A percentile compares a stretch with the other conserved stretches of the same genome.
Conservation (phyloP, 2,329 filamentous ascomycete genomes). For the Apiospora malaysiana region DNA sequence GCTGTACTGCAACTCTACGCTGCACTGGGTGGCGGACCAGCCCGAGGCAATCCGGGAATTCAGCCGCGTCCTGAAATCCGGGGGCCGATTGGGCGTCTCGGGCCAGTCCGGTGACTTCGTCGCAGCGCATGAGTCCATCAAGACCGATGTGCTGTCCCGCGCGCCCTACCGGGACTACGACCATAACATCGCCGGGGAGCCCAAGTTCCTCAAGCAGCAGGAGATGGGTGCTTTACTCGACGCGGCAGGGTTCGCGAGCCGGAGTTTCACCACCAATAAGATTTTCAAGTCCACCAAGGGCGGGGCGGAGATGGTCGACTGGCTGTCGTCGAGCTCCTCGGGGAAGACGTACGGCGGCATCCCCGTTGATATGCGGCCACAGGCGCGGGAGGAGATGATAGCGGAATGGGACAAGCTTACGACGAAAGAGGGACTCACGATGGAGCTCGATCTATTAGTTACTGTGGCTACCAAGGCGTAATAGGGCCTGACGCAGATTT, state of each 20-base stretch:
- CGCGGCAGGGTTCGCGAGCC: constrained; percentile 28
- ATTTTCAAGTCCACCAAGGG: constrained; percentile 33
- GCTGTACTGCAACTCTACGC: constrained; percentile 35
- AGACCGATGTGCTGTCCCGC: constrained; percentile 34
- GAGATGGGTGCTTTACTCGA: constrained; percentile 34
- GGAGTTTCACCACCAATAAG: constrained; percentile 32
- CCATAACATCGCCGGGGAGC: constrained; percentile 28
- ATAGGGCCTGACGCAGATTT: not conserved
- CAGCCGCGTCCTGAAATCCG: constrained; percentile 32
- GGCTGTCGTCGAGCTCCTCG: constrained; percentile 40
- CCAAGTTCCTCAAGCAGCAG: constrained; percentile 33
- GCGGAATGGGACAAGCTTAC: constrained; percentile 37
- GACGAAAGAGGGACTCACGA: constrained; percentile 35
- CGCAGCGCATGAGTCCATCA: constrained; percentile 31
- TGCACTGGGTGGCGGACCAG: constrained; percentile 38
- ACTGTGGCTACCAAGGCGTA: constrained; percentile 28
- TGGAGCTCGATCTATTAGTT: constrained; percentile 39
- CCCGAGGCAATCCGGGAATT: constrained; percentile 31
- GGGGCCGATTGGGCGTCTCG: constrained; percentile 30
- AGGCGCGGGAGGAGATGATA: constrained; percentile 38
- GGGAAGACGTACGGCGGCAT: constrained; percentile 41
- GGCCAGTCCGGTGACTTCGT: constrained; percentile 32
- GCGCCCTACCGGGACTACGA: constrained; percentile 32
- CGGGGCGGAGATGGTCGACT: constrained; percentile 37
- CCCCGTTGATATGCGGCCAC: constrained; percentile 35